Evolutionary conservation across 2,329 filamentous ascomycete species (phyloP).

Genomic region (Fusarium hostae): DNA sequence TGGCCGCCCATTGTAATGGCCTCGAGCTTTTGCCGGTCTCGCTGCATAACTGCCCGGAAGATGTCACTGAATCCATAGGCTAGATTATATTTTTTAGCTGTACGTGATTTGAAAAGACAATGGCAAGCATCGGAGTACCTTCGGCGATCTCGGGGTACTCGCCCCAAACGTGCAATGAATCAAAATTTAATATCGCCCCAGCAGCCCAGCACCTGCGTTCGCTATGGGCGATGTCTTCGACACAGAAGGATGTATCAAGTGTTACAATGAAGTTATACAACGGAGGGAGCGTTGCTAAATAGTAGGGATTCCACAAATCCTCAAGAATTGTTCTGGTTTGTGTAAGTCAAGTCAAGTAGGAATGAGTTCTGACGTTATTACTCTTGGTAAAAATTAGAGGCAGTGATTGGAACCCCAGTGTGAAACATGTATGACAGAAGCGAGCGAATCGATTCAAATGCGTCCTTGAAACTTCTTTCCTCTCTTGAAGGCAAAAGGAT

Average conservation of each 20-base stretch:
- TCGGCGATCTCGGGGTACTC: neutral
- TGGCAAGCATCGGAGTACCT: neutral
- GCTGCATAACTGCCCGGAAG: neutral
- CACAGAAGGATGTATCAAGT: neutral
- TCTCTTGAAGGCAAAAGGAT: rapidly evolving
- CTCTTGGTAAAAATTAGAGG: neutral
- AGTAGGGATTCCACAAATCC: rapidly evolving
- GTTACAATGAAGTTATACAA: neutral
- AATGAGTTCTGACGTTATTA: neutral
- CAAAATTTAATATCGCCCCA: too few relatives aligned
- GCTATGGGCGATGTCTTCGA: too few relatives aligned
- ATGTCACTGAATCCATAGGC: neutral
- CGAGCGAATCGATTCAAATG: too few relatives aligned
- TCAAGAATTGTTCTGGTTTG: neutral
- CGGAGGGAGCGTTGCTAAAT: neutral
- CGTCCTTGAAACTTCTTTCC: rapidly evolving
- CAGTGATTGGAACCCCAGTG: neutral
- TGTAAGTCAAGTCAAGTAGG: neutral
- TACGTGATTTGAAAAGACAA: neutral
- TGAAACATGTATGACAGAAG: neutral
- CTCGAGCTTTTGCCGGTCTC: neutral
- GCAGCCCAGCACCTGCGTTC: too few relatives aligned
- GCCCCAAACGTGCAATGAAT: neutral
- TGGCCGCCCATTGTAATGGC: neutral
- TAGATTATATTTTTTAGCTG: neutral